Base-by-base conservation (phyloP, 805 yeast genomes). In the Wickerhamiella hasegawae region DNA sequence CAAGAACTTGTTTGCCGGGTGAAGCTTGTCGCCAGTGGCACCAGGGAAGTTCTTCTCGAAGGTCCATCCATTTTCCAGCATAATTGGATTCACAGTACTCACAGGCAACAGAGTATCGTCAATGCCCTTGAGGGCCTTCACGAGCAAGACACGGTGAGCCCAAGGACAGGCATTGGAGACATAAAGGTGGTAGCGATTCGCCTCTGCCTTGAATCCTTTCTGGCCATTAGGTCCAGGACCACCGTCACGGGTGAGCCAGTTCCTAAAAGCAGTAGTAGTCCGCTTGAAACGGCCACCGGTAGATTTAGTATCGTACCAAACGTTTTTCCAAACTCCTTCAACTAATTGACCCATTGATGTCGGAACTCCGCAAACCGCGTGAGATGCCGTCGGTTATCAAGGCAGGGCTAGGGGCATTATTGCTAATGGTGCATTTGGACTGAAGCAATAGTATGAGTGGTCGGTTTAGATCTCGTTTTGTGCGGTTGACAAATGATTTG, bases 121-220 rank as follows among this genome's bases (percentile, higher is more conserved):
- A 33, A 78, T 55, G 1, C 94, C 94, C 60, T 84, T 83, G 42
- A 87, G 61, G 10, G 67, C 57, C 36, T 95, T 60, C 3, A 76
- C 65, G 35, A 83, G 76, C 39, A 85, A 62, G 0, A 85, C 72
- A 42, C 97, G 67, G 52, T 82, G 93, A 1, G 96, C 96, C 85
- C 96, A 87, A 3, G 98, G 97, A 58, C 98, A 87, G 2, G 94
- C 94, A 33, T 66, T 63, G 1, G 90, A 77, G 9, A 83, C 93
- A 48, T 79, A 85, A 37, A 84, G 66, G 57, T 85, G 94, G 53
- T 87, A 87, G 48, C 98, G 68, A 39, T 71, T 71, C 31, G 68
- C 65, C 50, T 83, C 94, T 4, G 94, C 82, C 14, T 72, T 62
- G 53, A 73, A 81, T 20, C 37, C 40, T n/a, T 34, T 33, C 19